These are phyloP conservation scores for Bolboschoenus planiculmis DNA, from an alignment of 176 grass and related monocot genomes.

Conservation along the genomic window DNA sequence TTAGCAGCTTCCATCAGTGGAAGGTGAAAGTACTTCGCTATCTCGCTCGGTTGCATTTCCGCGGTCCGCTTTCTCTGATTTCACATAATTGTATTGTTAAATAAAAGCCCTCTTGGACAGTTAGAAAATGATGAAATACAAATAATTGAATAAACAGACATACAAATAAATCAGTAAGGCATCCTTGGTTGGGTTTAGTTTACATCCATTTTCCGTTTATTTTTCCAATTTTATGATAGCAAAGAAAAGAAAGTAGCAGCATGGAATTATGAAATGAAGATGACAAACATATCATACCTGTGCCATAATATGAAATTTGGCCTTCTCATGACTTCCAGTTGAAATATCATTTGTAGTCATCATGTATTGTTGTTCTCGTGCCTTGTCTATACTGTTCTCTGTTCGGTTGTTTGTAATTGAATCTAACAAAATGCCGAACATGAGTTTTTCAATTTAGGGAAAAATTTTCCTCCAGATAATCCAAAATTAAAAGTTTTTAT, in stretches of 20 bases:
- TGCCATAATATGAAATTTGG: not conserved
- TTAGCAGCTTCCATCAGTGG: not conserved
- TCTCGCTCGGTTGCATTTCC: conserved; percentile 9
- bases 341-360: not conserved
- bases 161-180: not conserved
- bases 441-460: not conserved
- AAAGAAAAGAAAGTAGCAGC: not conserved
- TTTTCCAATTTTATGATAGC: not conserved
- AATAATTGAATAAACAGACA: not conserved
- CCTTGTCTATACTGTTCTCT: not conserved
- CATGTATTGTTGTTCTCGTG: not conserved
- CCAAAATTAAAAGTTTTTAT: not conserved
- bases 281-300: not conserved
- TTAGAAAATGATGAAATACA: not conserved
- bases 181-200: not conserved
- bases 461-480: not conserved
- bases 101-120: not conserved
- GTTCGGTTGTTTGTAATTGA: not conserved
- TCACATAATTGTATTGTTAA: not conserved
- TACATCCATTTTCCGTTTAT: not conserved
- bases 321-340: not conserved
- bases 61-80: conserved; percentile 20
- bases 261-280: too few species aligned
- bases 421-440: not conserved
- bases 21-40: conserved; percentile 11